Evolutionary conservation across 2,329 filamentous ascomycete species (phyloP), one percentile per base, ranked within the genome.

Genomic region (Fusarium vanettenii): DNA sequence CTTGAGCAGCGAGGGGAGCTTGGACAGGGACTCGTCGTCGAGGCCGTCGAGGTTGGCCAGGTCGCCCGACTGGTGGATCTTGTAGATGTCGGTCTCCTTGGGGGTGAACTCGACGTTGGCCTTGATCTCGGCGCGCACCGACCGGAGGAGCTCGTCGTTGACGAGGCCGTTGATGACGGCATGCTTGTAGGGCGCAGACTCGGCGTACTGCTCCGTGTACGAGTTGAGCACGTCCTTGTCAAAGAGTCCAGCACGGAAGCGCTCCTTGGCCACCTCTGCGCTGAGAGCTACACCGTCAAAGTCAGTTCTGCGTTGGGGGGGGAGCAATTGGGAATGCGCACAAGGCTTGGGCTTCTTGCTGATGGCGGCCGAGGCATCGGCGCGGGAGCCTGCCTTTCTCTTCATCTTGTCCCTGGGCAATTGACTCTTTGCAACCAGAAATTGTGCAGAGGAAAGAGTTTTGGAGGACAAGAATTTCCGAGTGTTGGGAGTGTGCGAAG

Each of bases 61-160:
- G 82, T 99, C 97, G 75, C 97, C 97, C 6, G 96, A 98, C 87
- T 99, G 97, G 88, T 98, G 95, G 81, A 99, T 98, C 85, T 97
- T 98, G 90, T 99, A 99, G 79, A 99, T 99, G 83, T 99, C 97
- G 57, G 97, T 99, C 85, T 99, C 97, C 84, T 99, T 99, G 78
- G 95, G 95, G 14, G 97, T 98, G 86, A 99, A 99, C 76, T 94
- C 92, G 76, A 99, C 94, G 81, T 98, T 95, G 77, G 93, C 89
- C 83, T 93, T 92, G 83, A 98, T 96, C 86, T 99, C 97, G 80
- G 89, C 86, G 81, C 97, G 95, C 69, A 99, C 97, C 65, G 90
- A 88, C 79, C 95, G 95, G 56, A 99, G 90, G 20, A 99, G 92
- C 57, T 87, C 84, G 78, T 96, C 93, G 84, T 97, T 88, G 81